phyloP scores from a whole-genome alignment of 371 early-diverging fungal genomes.

The Mucor saturninus region DNA sequence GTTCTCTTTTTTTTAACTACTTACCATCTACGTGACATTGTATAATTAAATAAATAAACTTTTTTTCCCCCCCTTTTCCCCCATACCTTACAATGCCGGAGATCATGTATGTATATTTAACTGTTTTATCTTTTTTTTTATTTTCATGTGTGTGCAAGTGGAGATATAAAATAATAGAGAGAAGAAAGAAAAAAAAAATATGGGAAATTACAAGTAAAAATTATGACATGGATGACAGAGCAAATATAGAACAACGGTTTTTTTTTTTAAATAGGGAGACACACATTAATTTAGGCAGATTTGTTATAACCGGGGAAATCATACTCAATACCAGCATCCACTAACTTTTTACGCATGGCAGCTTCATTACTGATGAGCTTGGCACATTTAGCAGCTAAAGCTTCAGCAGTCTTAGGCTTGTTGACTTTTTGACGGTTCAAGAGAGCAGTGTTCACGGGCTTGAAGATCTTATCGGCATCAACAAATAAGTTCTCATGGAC shows the following conservation, averaged over 20 bases:
- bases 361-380: slow-evolving; percentile 26
- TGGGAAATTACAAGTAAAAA: neutral
- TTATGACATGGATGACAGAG: neutral
- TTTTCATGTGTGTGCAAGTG: neutral
- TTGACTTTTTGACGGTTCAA: slow-evolving; percentile 61
- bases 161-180: slow-evolving; percentile 2
- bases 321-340: slow-evolving; percentile 78
- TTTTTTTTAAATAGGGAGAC: neutral
- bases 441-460: slow-evolving; percentile 59
- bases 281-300: neutral
- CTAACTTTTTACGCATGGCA: slow-evolving; percentile 30
- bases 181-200: slow-evolving; percentile 1
- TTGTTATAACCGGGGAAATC: slow-evolving; percentile 49
- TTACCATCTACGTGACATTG: neutral
- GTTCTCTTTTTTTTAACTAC: neutral
- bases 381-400: slow-evolving; percentile 40
- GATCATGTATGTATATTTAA: neutral
- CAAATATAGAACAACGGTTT: slow-evolving; percentile 3
- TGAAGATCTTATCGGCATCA: slow-evolving; percentile 67
- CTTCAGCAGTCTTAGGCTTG: slow-evolving; percentile 56
- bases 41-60: neutral
- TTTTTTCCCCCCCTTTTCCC: neutral
- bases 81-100: neutral
- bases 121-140: neutral
- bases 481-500: slow-evolving; percentile 76